Evolutionary conservation across 1,284 basidiomycete species (phyloP).

Genomic region (Agaricales sp.): DNA sequence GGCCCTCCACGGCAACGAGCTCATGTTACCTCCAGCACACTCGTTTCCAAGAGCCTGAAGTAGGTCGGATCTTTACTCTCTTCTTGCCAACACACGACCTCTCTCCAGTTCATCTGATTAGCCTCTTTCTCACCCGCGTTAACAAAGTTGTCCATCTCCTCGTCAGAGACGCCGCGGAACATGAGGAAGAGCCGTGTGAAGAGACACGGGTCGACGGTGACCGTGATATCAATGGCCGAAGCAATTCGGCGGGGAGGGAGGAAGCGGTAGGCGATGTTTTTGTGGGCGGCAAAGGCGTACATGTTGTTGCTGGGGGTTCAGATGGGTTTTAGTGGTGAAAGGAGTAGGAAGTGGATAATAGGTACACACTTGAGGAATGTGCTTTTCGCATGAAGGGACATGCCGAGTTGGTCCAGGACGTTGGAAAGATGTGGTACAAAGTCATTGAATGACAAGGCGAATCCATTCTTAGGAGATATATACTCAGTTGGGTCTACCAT

Average conservation of each 20-base stretch:
- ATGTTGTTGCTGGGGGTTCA: constrained; percentile 51
- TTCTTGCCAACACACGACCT: constrained; percentile 67
- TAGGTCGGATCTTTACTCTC: constrained; percentile 57
- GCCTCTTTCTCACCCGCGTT: constrained; percentile 80
- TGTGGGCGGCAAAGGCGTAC: constrained; percentile 57
- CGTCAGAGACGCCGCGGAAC: constrained; percentile 70
- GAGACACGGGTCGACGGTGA: constrained; percentile 66
- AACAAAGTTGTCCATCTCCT: constrained; percentile 60
- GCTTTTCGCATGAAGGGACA: constrained; percentile 69
- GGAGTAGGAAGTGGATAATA: constrained; percentile 2
- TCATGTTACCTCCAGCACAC: constrained; percentile 60
- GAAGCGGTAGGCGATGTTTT: constrained; percentile 81
- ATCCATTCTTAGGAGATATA: constrained; percentile 68
- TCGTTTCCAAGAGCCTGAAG: constrained; percentile 70
- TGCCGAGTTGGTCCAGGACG: constrained; percentile 68
- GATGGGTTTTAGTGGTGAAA: constrained; percentile 2
- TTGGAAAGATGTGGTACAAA: constrained; percentile 69
- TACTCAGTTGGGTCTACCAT: constrained; percentile 68
- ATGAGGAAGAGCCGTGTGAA: constrained; percentile 80
- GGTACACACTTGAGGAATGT: constrained; percentile 63
- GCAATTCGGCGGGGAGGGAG: constrained; percentile 65
- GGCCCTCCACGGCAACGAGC: no score
- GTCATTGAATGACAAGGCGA: constrained; percentile 67
- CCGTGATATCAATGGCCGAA: constrained; percentile 72
- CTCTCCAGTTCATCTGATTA: constrained; percentile 66